These are phyloP conservation scores for Calonectria henricotiae DNA, from an alignment of 2,329 filamentous ascomycete genomes.

Conservation along the genomic window DNA sequence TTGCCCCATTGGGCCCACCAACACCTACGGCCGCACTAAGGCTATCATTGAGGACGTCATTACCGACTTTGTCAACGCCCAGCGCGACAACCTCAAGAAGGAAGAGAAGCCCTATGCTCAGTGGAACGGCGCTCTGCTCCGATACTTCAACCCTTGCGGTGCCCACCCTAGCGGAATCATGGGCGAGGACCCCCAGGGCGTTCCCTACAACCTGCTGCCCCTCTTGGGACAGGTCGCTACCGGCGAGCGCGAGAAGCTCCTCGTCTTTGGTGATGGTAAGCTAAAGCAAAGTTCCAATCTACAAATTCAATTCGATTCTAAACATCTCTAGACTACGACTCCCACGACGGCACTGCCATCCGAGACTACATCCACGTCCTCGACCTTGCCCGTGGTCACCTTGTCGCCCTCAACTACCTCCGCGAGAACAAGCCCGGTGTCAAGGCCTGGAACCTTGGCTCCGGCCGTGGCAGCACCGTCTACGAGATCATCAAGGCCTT, in stretches of 20 bases:
- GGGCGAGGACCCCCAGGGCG: conserved; percentile 96
- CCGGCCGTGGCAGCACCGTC: conserved; percentile 94
- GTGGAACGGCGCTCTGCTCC: conserved; percentile 93
- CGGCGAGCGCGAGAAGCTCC: conserved; percentile 92
- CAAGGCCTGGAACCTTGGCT: conserved; percentile 96
- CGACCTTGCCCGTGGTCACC: conserved; percentile 88
- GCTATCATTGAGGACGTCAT: conserved; percentile 93
- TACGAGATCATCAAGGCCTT: conserved; percentile 99
- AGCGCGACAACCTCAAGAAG: conserved; percentile 88
- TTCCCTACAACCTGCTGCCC: conserved; percentile 96
- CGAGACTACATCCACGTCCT: conserved; percentile 99
- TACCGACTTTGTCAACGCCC: conserved; percentile 89
- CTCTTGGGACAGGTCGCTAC: conserved; percentile 96
- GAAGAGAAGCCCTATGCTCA: conserved; percentile 82
- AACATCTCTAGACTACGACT: conserved; percentile 81
- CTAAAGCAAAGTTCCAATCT: conserved; percentile 21
- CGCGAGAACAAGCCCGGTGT: conserved; percentile 89
- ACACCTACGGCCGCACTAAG: conserved; percentile 98
- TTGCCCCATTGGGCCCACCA: conserved; percentile 96
- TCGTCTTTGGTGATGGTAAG: conserved; percentile 94
- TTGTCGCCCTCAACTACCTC: conserved; percentile 92
- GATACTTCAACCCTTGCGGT: conserved; percentile 98
- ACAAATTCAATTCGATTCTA: conserved; percentile 35
- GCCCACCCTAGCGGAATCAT: conserved; percentile 96
- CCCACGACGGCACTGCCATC: conserved; percentile 92